Percentiles rank a stretch among this genome's conserved stretches.
Evolutionary conservation across 2,329 filamentous ascomycete species (phyloP).

Genomic region (Didymella pomorum): DNA sequence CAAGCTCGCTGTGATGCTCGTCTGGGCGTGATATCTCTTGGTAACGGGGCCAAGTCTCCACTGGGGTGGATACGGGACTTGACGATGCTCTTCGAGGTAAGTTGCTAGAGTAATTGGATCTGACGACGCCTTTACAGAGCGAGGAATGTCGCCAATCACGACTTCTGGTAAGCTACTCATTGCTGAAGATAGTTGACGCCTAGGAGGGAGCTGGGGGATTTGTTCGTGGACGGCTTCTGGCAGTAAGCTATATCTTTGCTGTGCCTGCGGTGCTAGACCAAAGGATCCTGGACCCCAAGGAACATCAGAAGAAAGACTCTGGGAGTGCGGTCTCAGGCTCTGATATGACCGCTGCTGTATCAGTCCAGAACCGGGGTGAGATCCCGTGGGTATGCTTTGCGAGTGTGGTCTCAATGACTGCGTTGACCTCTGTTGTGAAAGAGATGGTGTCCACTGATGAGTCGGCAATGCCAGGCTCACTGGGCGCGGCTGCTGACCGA

Average conservation of each 20-base stretch:
- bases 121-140: slow-evolving; percentile 1
- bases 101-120: slow-evolving; percentile 27
- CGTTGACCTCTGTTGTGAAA: slow-evolving; percentile 20
- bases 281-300: slow-evolving; percentile 32
- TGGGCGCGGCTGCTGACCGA: slow-evolving; percentile 27
- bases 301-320: slow-evolving; percentile 20
- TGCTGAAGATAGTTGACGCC: background rate
- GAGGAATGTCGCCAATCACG: background rate
- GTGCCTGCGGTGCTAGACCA: slow-evolving; percentile 6
- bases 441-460: slow-evolving; percentile 19
- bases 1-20: slow-evolving; percentile 19
- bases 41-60: slow-evolving; percentile 37
- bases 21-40: slow-evolving; percentile 35
- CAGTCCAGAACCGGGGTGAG: slow-evolving; percentile 15
- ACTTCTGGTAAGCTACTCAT: slow-evolving; percentile 14
- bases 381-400: slow-evolving; percentile 4
- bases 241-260: slow-evolving; percentile 21
- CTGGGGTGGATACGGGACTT: slow-evolving; percentile 44
- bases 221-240: slow-evolving; percentile 25
- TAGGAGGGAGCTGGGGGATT: background rate
- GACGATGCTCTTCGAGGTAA: slow-evolving; percentile 41
- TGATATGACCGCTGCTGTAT: slow-evolving; percentile 25
- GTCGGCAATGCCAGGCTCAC: slow-evolving; percentile 23
- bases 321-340: slow-evolving; percentile 17
- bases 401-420: slow-evolving; percentile 19